Evolutionary conservation across 148 eudicot species (phyloP).

Genomic region (Persicaria maculosa): DNA sequence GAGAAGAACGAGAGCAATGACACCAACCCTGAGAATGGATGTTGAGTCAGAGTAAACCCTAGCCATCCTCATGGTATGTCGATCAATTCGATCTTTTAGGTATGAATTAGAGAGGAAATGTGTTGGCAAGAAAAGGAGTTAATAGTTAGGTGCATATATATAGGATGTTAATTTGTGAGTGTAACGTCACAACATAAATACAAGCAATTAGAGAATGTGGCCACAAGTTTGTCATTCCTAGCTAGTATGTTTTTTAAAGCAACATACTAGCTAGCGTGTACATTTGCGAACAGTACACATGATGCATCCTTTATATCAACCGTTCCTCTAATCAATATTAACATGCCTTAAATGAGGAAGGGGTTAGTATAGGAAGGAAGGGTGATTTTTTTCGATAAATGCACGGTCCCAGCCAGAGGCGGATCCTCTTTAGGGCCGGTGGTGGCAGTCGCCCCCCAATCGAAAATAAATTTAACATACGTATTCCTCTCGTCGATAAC

Average conservation of each 20-base stretch:
- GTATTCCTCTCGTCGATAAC: too few species aligned
- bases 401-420: too few species aligned
- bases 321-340: too few species aligned
- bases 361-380: too few species aligned
- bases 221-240: constrained; percentile 3
- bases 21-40: neutral
- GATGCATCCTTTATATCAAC: neutral
- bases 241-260: constrained; percentile 1
- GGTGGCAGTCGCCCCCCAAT: too few species aligned
- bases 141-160: neutral
- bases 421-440: too few species aligned
- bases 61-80: too few species aligned
- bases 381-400: too few species aligned
- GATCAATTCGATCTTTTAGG: too few species aligned
- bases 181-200: neutral
- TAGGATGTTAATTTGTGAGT: neutral
- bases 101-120: neutral
- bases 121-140: neutral
- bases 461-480: too few species aligned
- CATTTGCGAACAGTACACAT: neutral
- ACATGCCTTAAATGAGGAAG: too few species aligned
- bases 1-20: neutral
- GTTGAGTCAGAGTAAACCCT: too few species aligned
- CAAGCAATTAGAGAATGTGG: neutral
- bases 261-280: constrained; percentile 3